phyloP scores from a whole-genome alignment of 2,329 filamentous ascomycete genomes.

The Monilinia aucupariae region DNA sequence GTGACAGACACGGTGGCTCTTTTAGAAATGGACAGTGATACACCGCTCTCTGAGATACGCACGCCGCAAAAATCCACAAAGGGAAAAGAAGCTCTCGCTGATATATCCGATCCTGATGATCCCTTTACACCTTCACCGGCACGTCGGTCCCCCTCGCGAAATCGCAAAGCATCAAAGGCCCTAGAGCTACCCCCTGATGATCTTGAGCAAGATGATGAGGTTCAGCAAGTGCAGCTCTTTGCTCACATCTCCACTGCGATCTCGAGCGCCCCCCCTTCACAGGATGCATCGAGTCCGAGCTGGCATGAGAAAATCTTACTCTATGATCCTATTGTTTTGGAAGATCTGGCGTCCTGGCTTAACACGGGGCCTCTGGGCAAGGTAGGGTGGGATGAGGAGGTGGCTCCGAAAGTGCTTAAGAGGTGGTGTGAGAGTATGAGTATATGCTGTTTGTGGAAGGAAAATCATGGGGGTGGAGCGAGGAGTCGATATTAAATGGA shows the following conservation, averaged over 20 bases:
- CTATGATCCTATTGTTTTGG: slow-evolving; percentile 84
- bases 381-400: slow-evolving; percentile 60
- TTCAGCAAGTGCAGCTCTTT: slow-evolving; percentile 45
- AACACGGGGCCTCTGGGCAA: slow-evolving; percentile 63
- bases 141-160: slow-evolving; percentile 25
- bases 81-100: slow-evolving; percentile 34
- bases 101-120: slow-evolving; percentile 48
- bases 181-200: slow-evolving; percentile 17
- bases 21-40: slow-evolving; percentile 25
- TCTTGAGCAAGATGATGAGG: slow-evolving; percentile 20
- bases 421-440: slow-evolving; percentile 86
- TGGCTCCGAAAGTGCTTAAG: slow-evolving; percentile 63
- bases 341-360: slow-evolving; percentile 79
- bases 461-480: slow-evolving; percentile 29
- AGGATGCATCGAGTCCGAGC: slow-evolving; percentile 49
- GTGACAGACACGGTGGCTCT: slow-evolving; percentile 23
- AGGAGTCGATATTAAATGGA: slow-evolving; percentile 29
- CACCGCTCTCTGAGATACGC: slow-evolving; percentile 23
- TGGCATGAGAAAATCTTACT: slow-evolving; percentile 94
- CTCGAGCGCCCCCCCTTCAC: slow-evolving; percentile 45
- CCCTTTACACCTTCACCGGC: slow-evolving; percentile 28
- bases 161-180: slow-evolving; percentile 19
- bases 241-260: slow-evolving; percentile 51
- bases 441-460: slow-evolving; percentile 71
- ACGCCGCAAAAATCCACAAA: slow-evolving; percentile 33